phyloP scores from a whole-genome alignment of 1,139 yeast genomes.

The Yamadazyma buinensis region DNA sequence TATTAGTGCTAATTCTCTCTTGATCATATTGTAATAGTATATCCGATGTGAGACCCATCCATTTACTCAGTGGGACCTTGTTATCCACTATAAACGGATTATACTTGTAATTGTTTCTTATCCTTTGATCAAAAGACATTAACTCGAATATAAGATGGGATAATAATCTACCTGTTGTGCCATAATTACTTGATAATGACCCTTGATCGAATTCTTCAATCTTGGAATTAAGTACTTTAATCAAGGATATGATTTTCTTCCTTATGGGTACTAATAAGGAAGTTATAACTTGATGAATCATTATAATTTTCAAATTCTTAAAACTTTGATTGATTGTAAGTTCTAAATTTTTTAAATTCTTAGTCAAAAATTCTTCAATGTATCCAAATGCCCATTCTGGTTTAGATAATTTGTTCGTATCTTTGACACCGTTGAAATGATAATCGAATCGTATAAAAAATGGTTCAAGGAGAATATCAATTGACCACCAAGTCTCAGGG shows the following conservation, averaged over 20 bases:
- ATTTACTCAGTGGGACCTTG: conserved; percentile 32
- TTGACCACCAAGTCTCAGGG: conserved; percentile 55
- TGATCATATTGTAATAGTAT: conserved; percentile 40
- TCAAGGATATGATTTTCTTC: conserved; percentile 37
- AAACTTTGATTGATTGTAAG: conserved; percentile 28
- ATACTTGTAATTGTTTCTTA: conserved; percentile 53
- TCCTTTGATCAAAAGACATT: conserved; percentile 53
- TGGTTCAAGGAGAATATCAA: conserved; percentile 53
- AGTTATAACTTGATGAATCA: conserved; percentile 51
- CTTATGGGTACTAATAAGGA: conserved; percentile 51
- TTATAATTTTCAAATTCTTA: conserved; percentile 23
- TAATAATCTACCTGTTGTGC: conserved; percentile 46
- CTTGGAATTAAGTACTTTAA: conserved; percentile 24
- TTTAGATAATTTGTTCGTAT: conserved; percentile 66
- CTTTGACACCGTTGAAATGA: conserved; percentile 62
- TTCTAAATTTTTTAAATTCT: conserved; percentile 37
- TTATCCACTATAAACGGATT: conserved; percentile 40
- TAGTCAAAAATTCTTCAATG: conserved; percentile 46
- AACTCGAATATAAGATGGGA: conserved; percentile 62
- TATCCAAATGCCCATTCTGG: conserved; percentile 79
- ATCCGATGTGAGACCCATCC: conserved; percentile 62
- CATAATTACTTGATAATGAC: conserved; percentile 20
- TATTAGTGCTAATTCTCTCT: conserved; percentile 27
- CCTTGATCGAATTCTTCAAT: conserved; percentile 17
- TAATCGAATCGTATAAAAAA: conserved; percentile 62